Base-by-base conservation (phyloP, 306 rosid genomes). In the Cicer chorassanicum region DNA sequence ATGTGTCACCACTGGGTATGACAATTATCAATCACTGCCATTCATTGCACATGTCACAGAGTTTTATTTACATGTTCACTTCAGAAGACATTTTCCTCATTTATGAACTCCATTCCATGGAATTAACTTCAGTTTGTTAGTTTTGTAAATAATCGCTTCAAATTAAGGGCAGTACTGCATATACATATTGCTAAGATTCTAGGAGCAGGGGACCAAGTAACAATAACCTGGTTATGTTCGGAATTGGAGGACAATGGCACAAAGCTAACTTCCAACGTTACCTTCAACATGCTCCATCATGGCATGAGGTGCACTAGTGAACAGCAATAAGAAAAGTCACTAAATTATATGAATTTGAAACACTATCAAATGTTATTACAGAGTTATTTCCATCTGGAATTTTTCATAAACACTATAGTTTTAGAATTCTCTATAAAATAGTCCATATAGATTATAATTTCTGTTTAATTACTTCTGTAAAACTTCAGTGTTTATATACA, bases 401-500 rank as follows among this genome's bases (percentile, higher is more conserved):
- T 29, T 29, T 29, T 29, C 36, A 29, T 29, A 21, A 60, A 54
- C 60, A 68, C 16, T n/a, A 43, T 9, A 6, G 63, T 14, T 41
- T 75, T 64, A 42, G 38, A 65, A 70, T 63, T 75, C 61, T 39
- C 60, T 6, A 39, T 53, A 65, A 78, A 73, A 76, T 68, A 42
- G 74, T 73, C 50, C 50, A 55, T 56, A 40, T 57, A 68, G 40
- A 67, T 64, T 74, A 44, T 6, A 54, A 45, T 54, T 44, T 63
- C 65, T 48, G 75, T 70, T 38, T 70, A 55, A 64, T 21, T 49
- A 48, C 68, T 46, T 64, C 49, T 61, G 73, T 73, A 74, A 67
- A 62, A 67, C 9, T 68, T 48, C 39, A 34, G 56, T 50, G 43
- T 68, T 39, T 78, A 78, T 57, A 56, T 36, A 77, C 81, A 78